phyloP scores from a whole-genome alignment of 2,329 filamentous ascomycete species.

The Cladosporium phlei region DNA sequence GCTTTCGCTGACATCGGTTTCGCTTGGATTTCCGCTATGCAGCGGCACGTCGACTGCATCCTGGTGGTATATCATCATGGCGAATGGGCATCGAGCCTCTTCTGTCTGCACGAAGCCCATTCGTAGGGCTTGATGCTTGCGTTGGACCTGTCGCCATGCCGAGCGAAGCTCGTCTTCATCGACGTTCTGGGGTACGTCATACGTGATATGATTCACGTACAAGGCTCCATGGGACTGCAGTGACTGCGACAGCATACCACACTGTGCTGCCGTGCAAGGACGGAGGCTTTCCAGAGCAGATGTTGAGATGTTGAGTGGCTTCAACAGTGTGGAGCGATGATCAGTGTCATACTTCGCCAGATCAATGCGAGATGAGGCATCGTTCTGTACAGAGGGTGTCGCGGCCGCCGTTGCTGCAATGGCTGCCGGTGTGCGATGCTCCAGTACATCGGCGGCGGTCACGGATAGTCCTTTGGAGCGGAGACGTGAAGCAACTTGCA shows the following conservation, averaged over 20 bases:
- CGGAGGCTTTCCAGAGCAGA: conserved; percentile 52
- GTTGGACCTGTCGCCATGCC: conserved; percentile 57
- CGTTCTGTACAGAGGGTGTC: not conserved
- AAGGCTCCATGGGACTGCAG: conserved; percentile 59
- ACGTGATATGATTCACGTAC: conserved; percentile 71
- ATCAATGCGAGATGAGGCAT: conserved; percentile 37
- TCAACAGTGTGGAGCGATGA: conserved; percentile 34
- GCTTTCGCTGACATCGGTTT: conserved; percentile 4
- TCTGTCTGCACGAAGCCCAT: conserved; percentile 66
- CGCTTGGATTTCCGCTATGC: not conserved
- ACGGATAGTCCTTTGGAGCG: conserved; percentile 55
- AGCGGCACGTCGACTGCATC: conserved; percentile 2
- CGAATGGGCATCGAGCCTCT: conserved; percentile 59
- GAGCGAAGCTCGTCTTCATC: conserved; percentile 40
- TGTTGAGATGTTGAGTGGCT: conserved; percentile 8
- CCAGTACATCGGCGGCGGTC: conserved; percentile 69
- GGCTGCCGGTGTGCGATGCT: conserved; percentile 34
- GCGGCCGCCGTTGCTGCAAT: conserved; percentile 17
- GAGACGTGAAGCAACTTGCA: conserved; percentile 67
- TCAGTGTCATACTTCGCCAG: conserved; percentile 49
- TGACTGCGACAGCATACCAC: conserved; percentile 73
- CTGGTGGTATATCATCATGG: conserved; percentile 63
- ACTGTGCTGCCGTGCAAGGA: conserved; percentile 76
- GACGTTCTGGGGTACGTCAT: conserved; percentile 44
- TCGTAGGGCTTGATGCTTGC: conserved; percentile 65